Percentiles rank a stretch among this genome's conserved stretches.
Conservation (phyloP, 495 filamentous ascomycete genomes). For the Tetracladium marchalianum region DNA sequence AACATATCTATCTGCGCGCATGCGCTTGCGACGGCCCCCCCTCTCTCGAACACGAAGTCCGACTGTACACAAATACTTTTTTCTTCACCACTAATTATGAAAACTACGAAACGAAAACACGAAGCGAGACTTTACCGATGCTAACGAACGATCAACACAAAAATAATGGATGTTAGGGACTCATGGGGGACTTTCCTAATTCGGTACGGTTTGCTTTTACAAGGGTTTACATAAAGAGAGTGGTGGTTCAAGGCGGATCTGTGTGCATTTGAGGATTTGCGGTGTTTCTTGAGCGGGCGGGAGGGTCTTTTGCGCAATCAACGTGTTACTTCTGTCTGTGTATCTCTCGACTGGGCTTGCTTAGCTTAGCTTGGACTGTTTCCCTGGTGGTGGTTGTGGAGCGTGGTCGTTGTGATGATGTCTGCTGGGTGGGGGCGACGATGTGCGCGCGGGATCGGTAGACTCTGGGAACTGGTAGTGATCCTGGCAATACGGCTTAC, state of each 20-base stretch:
- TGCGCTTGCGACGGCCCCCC: constrained; percentile 3
- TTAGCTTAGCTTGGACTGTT: constrained; percentile 9
- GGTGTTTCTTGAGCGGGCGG: constrained; percentile 8
- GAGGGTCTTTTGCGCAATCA: constrained; percentile 7
- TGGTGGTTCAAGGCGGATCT: constrained; percentile 1
- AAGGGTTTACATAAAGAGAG: not conserved
- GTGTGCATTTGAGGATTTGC: constrained; percentile 17
- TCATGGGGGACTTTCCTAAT: constrained; percentile 1
- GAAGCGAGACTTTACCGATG: constrained; percentile 5
- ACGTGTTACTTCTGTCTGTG: constrained; percentile 19
- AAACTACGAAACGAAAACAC: constrained; percentile 13
- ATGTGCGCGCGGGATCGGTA: not conserved
- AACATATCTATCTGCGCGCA: constrained; percentile 17
- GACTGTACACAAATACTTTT: constrained; percentile 14
- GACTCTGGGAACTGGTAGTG: not conserved
- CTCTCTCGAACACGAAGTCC: constrained; percentile 3
- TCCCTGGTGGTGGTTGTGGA: not conserved
- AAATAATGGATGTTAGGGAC: constrained; percentile 1
- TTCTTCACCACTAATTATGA: constrained; percentile 10
- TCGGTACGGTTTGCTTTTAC: constrained; percentile 3
- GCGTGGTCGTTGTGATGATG: not conserved
- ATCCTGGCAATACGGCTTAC: not conserved
- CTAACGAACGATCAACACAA: constrained; percentile 10
- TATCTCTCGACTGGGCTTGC: constrained; percentile 15
- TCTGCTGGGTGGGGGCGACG: not conserved